Percentiles rank a stretch among this genome's conserved stretches.
Conservation (phyloP, 1,284 basidiomycete genomes). For the Trametes polyzona region DNA sequence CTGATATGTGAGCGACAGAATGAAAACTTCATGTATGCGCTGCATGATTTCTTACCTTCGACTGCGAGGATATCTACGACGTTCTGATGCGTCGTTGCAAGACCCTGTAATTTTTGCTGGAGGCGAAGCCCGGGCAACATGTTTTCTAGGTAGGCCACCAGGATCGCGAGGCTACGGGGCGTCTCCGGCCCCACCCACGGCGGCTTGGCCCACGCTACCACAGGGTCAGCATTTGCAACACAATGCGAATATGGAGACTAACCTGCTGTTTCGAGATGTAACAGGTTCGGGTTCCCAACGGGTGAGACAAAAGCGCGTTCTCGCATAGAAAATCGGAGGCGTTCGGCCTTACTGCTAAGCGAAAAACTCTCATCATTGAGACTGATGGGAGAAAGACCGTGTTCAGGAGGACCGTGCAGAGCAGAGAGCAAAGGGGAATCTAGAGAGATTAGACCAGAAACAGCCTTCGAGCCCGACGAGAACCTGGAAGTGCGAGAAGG, state of each 20-base stretch:
- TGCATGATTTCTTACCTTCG: slow-evolving; percentile 38
- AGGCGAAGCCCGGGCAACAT: slow-evolving; percentile 52
- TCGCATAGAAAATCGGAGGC: slow-evolving; percentile 36
- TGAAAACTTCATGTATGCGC: neutral
- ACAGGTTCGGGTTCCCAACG: no score
- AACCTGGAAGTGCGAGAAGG: neutral
- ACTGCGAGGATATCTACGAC: slow-evolving; percentile 47
- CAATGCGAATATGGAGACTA: neutral
- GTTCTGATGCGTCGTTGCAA: slow-evolving; percentile 43
- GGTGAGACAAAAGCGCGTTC: neutral
- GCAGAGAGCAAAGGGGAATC: slow-evolving; percentile 40
- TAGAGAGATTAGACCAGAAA: neutral
- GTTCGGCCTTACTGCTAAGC: slow-evolving; percentile 45
- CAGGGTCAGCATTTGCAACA: slow-evolving; percentile 6
- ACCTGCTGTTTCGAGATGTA: neutral
- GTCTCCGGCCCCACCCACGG: slow-evolving; percentile 48
- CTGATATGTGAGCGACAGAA: slow-evolving; percentile 14
- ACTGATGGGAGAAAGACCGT: slow-evolving; percentile 43
- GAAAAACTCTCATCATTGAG: slow-evolving; percentile 52
- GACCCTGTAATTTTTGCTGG: slow-evolving; percentile 41
- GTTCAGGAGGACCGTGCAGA: slow-evolving; percentile 43
- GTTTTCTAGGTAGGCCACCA: slow-evolving; percentile 43
- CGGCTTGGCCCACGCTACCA: slow-evolving; percentile 42
- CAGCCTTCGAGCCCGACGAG: neutral
- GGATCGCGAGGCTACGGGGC: slow-evolving; percentile 39